Percentiles rank a stretch among this genome's conserved stretches.
Conservation (phyloP, 2,329 filamentous ascomycete genomes). For the Parasarocladium wereldwijsianum region DNA sequence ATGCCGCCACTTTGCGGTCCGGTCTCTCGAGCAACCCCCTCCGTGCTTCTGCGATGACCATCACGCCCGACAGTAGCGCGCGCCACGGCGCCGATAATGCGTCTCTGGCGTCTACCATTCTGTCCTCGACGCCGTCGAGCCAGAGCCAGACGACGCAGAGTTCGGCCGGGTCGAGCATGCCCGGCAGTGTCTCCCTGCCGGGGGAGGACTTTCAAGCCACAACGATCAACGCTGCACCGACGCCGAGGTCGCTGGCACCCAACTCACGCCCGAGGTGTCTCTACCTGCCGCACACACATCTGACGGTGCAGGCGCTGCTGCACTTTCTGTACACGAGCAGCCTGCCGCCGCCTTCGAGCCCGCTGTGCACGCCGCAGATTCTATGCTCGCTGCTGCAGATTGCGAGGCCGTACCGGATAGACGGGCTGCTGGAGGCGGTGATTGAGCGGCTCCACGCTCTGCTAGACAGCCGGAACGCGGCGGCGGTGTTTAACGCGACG, state of each 20-base stretch:
- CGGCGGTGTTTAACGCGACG: conserved; percentile 93
- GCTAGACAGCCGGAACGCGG: conserved; percentile 84
- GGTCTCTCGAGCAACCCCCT: conserved; percentile 39
- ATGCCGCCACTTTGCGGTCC: conserved; percentile 61
- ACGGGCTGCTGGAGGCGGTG: conserved; percentile 82
- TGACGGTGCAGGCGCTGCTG: conserved; percentile 79
- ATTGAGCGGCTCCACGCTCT: conserved; percentile 81
- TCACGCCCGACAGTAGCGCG: conserved; percentile 55
- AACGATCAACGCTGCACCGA: conserved; percentile 38
- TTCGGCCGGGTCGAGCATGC: conserved; percentile 28
- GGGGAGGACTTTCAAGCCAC: conserved; percentile 26
- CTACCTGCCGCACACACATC: conserved; percentile 82
- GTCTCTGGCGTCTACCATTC: conserved; percentile 28
- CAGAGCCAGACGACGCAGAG: conserved; percentile 24
- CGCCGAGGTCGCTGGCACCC: conserved; percentile 41
- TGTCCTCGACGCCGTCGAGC: conserved; percentile 18
- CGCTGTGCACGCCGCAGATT: conserved; percentile 84
- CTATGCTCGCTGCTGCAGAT: conserved; percentile 91
- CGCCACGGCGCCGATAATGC: conserved; percentile 28
- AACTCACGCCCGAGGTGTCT: conserved; percentile 65
- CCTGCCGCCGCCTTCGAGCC: conserved; percentile 59
- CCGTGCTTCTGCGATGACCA: conserved; percentile 73
- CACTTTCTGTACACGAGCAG: conserved; percentile 91
- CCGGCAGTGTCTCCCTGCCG: conserved; percentile 18
- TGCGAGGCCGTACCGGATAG: conserved; percentile 81